A percentile compares a stretch with the other conserved stretches of the same genome.
These are phyloP conservation scores for Phytophthora chlamydospora DNA, from an alignment of 352 stramenopile genomes.

Conservation along the genomic window DNA sequence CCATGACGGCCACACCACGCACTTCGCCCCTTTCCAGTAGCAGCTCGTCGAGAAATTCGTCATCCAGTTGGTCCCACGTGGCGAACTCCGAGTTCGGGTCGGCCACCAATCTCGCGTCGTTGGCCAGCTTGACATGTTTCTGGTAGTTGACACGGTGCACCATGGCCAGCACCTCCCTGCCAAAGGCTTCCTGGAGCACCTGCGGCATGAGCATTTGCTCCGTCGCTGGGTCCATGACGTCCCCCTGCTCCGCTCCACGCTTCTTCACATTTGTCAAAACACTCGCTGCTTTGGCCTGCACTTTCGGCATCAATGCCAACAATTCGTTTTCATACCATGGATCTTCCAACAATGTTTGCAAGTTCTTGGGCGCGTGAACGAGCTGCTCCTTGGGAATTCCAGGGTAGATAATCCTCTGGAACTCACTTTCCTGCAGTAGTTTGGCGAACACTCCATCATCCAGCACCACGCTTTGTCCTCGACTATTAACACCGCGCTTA, in stretches of 20 bases:
- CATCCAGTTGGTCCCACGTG: slow-evolving; percentile 66
- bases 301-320: slow-evolving; percentile 80
- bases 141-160: slow-evolving; percentile 84
- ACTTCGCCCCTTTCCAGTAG: slow-evolving; percentile 8
- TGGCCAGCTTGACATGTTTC: slow-evolving; percentile 79
- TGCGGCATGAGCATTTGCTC: slow-evolving; percentile 74
- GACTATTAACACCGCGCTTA: slow-evolving; percentile 53
- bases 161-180: slow-evolving; percentile 81
- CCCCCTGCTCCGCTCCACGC: slow-evolving; percentile 66
- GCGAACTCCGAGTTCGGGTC: slow-evolving; percentile 63
- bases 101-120: slow-evolving; percentile 64
- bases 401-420: slow-evolving; percentile 82
- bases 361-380: slow-evolving; percentile 64
- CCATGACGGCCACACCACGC: slow-evolving; percentile 55
- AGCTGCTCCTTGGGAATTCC: slow-evolving; percentile 77
- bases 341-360: slow-evolving; percentile 77
- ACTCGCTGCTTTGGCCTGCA: slow-evolving; percentile 74
- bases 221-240: slow-evolving; percentile 79
- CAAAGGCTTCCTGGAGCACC: slow-evolving; percentile 87
- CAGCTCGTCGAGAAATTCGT: slow-evolving; percentile 56
- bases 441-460: slow-evolving; percentile 84
- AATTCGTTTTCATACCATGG: slow-evolving; percentile 84
- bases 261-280: slow-evolving; percentile 86
- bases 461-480: slow-evolving; percentile 64
- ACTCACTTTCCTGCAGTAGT: slow-evolving; percentile 68